A percentile compares a stretch with the other conserved stretches of the same genome.
Evolutionary conservation across 73 alveolate genomes (phyloP).

Genomic region (Paramecium pentaurelia): DNA sequence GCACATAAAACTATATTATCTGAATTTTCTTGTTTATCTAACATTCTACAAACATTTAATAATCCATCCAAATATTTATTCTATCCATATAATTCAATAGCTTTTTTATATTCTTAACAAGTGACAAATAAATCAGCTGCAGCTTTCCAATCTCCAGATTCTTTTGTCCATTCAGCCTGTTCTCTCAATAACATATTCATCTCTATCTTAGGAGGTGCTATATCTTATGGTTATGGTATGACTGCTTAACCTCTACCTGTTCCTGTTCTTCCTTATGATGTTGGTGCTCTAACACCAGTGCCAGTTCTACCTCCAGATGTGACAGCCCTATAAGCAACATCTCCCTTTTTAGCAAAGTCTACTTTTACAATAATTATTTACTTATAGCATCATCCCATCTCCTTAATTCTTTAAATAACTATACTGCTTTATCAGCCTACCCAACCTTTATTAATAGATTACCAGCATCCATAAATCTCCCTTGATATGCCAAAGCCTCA

Average conservation of each 20-base stretch:
- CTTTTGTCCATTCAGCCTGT: slow-evolving; percentile 42
- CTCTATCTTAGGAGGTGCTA: slow-evolving; percentile 18
- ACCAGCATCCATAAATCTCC: slow-evolving; percentile 45
- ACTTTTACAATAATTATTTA: background rate
- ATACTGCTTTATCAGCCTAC: slow-evolving; percentile 5
- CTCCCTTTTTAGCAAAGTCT: background rate
- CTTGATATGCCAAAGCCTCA: slow-evolving; percentile 17
- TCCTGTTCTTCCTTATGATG: background rate
- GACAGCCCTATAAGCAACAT: background rate
- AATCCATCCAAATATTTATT: slow-evolving; percentile 36
- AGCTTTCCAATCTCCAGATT: slow-evolving; percentile 49
- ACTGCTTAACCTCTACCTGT: background rate
- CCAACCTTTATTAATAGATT: slow-evolving; percentile 22
- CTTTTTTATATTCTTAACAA: background rate
- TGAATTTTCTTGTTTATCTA: slow-evolving; percentile 23
- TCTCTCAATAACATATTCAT: slow-evolving; percentile 30
- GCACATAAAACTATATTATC: slow-evolving; percentile 54
- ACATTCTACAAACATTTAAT: slow-evolving; percentile 54
- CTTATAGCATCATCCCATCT: slow-evolving; percentile 53
- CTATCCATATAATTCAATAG: slow-evolving; percentile 13
- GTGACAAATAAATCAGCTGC: slow-evolving; percentile 39
- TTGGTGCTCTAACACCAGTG: background rate
- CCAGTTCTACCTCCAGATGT: slow-evolving; percentile 26
- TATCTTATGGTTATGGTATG: background rate
- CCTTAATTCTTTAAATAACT: background rate